Evolutionary conservation across 2,329 filamentous ascomycete genomes (phyloP), one percentile per base, ranked within the genome.

Genomic region (Mariannaea sp.): DNA sequence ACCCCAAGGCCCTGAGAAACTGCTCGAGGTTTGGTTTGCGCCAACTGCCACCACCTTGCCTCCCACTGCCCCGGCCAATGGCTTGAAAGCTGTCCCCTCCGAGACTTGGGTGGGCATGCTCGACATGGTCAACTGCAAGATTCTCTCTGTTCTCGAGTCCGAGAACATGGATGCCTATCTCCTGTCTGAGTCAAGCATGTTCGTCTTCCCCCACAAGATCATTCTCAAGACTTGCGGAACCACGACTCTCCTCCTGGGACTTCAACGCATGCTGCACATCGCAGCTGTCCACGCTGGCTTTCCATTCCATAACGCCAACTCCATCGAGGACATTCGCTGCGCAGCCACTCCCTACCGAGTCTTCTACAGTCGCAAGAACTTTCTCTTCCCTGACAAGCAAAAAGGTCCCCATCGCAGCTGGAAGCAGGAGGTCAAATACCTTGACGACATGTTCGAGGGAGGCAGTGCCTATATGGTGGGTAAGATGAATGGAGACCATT

Each of bases 401-500:
- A 89, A 84, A 52, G 92, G 92, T 7, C 94, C 94, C 49, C 94
- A 99, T 75, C 88, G 92, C 58, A 97, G 92, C 85, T 99, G 94
- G 94, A 89, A 92, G 64, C 89, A 97, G 70, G 94, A 99, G 72
- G 93, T 97, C 68, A 88, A 87, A 66, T 96, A 88, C 66, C 81
- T 99, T 58, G 94, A 99, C 75, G 88, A 89, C 70, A 90, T 92
- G 73, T 97, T 99, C 71, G 80, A 89, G 57, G 88, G 90, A 51
- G 94, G 94, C 49, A 97, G 93, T 73, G 94, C 94, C 44, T 99
- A 99, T 74, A 96, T 97, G 92, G 95, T 99, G 61, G 94, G 94
- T 68, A 97, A 97, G 77, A 97, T 97, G 93, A 99, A 99, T 65
- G 93, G 94, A 53, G 94, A 99, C 73, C 94, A 99, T 68, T 99